Conservation (phyloP, 163 green algal genomes). For the Chloroidium sp. region DNA sequence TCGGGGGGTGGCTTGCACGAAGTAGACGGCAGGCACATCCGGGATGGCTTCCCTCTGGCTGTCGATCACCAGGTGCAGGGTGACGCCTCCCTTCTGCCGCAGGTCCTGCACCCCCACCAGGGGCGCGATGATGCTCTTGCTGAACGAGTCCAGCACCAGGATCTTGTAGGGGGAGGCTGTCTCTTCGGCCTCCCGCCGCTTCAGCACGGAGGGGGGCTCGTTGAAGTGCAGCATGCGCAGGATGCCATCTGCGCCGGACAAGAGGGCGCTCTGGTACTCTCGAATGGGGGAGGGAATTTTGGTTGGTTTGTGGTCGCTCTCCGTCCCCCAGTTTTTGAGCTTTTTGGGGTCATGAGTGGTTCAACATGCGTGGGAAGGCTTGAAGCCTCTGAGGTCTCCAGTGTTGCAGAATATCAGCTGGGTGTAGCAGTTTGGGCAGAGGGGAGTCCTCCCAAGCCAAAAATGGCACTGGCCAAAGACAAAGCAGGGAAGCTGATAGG, state of each 20-base stretch:
- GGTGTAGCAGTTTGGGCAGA: neutral
- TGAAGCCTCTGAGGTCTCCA: neutral
- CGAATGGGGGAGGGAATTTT: too few species aligned
- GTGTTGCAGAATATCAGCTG: neutral
- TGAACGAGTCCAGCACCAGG: constrained; percentile 83
- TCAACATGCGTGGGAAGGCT: neutral
- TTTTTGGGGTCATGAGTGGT: neutral
- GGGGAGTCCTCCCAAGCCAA: neutral
- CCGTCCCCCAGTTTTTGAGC: neutral
- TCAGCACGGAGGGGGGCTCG: constrained; percentile 1
- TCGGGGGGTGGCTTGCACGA: constrained; percentile 62
- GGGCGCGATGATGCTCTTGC: constrained; percentile 86
- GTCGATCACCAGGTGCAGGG: constrained; percentile 89
- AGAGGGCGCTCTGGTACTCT: neutral
- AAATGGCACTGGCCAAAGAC: neutral
- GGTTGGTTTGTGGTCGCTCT: neutral
- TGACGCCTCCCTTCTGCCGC: constrained; percentile 77
- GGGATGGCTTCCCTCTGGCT: constrained; percentile 83
- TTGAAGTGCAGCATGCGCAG: constrained; percentile 55
- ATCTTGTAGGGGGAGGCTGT: constrained; percentile 85
- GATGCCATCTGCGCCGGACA: constrained; percentile 31
- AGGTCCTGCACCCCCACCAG: constrained; percentile 88
- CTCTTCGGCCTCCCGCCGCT: constrained; percentile 5
- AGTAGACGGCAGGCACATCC: constrained; percentile 95
- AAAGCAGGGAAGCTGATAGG: neutral